Evolutionary conservation across 1,284 basidiomycete genomes (phyloP).

Genomic region (Moniliophthora roreri): DNA sequence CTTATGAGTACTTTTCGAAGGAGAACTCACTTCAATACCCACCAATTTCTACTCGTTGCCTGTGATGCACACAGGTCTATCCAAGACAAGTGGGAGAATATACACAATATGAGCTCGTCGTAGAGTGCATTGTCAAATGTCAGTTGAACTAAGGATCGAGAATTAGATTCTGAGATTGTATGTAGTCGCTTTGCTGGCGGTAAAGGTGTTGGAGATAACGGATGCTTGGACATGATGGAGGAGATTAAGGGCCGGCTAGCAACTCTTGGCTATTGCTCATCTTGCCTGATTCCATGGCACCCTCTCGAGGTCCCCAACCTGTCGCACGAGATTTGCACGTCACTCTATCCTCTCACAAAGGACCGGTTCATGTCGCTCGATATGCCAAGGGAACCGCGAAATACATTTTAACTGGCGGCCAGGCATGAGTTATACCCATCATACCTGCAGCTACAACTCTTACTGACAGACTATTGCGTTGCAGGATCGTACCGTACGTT

Average conservation of each 20-base stretch:
- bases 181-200: constrained; percentile 62
- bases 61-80: constrained; percentile 66
- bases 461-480: neutral
- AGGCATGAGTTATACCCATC: constrained; percentile 25
- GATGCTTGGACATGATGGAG: constrained; percentile 53
- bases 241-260: constrained; percentile 10
- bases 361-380: constrained; percentile 79
- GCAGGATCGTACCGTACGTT: constrained; percentile 79
- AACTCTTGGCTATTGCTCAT: neutral
- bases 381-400: constrained; percentile 86
- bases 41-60: constrained; percentile 56
- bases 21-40: neutral
- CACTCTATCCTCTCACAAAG: constrained; percentile 67
- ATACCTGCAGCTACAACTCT: neutral
- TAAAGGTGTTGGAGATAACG: constrained; percentile 45
- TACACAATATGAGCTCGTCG: constrained; percentile 72
- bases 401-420: constrained; percentile 89
- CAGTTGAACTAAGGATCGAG: constrained; percentile 13
- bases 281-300: constrained; percentile 47
- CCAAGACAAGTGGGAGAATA: constrained; percentile 70
- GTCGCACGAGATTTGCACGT: constrained; percentile 63
- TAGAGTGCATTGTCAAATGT: constrained; percentile 61
- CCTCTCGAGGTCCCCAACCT: constrained; percentile 59
- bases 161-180: constrained; percentile 19
- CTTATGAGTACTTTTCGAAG: too few relatives aligned